Evolutionary conservation across 2,329 filamentous ascomycete species (phyloP).

Genomic region (Paecilomyces fulvus): DNA sequence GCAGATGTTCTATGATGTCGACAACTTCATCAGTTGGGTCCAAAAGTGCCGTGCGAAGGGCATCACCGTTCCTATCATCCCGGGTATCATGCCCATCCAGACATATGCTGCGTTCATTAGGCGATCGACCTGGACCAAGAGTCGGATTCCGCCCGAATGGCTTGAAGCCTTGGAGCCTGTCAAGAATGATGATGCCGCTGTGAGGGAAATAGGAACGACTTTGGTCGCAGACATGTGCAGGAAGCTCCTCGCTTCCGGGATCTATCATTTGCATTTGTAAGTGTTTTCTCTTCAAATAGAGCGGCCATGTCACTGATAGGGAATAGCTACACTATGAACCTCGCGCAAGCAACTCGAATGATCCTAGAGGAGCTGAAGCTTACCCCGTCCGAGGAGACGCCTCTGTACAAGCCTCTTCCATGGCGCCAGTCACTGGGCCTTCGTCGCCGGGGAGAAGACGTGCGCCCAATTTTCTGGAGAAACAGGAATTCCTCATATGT

Average conservation of each 20-base stretch:
- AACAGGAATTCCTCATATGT: slow-evolving; percentile 96
- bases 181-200: slow-evolving; percentile 92
- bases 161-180: slow-evolving; percentile 75
- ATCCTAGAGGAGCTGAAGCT: slow-evolving; percentile 83
- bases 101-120: slow-evolving; percentile 90
- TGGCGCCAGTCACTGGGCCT: slow-evolving; percentile 93
- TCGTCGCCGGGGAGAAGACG: slow-evolving; percentile 83
- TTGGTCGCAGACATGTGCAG: slow-evolving; percentile 86
- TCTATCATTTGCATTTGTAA: slow-evolving; percentile 82
- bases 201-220: slow-evolving; percentile 78
- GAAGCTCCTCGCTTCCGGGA: slow-evolving; percentile 71
- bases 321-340: slow-evolving; percentile 86
- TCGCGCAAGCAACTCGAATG: slow-evolving; percentile 88
- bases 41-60: slow-evolving; percentile 75
- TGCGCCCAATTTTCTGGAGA: slow-evolving; percentile 97
- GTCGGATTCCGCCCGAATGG: slow-evolving; percentile 73
- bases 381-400: slow-evolving; percentile 66
- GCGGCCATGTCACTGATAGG: not conserved
- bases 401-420: slow-evolving; percentile 80
- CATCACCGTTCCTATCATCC: slow-evolving; percentile 73
- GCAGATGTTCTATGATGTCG: slow-evolving; percentile 98
- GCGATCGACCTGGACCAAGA: slow-evolving; percentile 84
- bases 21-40: slow-evolving; percentile 91
- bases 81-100: slow-evolving; percentile 87
- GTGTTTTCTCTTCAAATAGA: slow-evolving; percentile 11